Conservation (phyloP, 306 rosid species). For the Delonix regia region DNA sequence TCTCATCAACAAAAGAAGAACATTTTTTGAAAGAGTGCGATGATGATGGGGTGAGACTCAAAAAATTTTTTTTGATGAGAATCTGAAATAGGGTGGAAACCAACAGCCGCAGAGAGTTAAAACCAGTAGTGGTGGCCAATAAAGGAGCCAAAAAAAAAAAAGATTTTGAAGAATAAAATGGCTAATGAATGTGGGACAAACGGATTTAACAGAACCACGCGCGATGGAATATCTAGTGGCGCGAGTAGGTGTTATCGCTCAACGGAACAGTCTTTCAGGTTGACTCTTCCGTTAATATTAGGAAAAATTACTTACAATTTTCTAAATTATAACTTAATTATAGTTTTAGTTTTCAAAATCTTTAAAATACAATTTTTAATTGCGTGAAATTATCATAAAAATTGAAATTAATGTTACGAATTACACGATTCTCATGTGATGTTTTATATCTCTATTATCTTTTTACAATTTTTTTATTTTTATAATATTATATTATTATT, state of each 20-base stretch:
- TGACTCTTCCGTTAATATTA: background rate
- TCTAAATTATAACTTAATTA: no score
- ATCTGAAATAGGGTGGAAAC: background rate
- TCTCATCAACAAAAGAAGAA: constrained; percentile 34
- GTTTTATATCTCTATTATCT: background rate
- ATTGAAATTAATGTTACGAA: background rate
- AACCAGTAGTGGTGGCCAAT: constrained; percentile 36
- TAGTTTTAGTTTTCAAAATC: no score
- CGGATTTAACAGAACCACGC: constrained; percentile 63
- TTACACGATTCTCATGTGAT: background rate
- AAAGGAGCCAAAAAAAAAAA: background rate
- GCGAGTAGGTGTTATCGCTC: constrained; percentile 19
- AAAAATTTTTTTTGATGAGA: no score
- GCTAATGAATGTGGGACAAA: constrained; percentile 18
- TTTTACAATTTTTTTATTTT: background rate
- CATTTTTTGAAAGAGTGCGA: constrained; percentile 46
- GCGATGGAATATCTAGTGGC: constrained; percentile 28
- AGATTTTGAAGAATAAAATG: background rate
- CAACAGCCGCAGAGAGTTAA: constrained; percentile 13
- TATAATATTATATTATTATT: no score
- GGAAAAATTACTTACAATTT: no score
- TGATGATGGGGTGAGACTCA: constrained; percentile 34
- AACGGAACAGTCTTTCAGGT: background rate
- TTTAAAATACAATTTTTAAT: no score
- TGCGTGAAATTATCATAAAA: background rate